Evolutionary conservation across 2,329 filamentous ascomycete species (phyloP), one percentile per base, ranked within the genome.

Genomic region (Pestalotiopsis sp.): DNA sequence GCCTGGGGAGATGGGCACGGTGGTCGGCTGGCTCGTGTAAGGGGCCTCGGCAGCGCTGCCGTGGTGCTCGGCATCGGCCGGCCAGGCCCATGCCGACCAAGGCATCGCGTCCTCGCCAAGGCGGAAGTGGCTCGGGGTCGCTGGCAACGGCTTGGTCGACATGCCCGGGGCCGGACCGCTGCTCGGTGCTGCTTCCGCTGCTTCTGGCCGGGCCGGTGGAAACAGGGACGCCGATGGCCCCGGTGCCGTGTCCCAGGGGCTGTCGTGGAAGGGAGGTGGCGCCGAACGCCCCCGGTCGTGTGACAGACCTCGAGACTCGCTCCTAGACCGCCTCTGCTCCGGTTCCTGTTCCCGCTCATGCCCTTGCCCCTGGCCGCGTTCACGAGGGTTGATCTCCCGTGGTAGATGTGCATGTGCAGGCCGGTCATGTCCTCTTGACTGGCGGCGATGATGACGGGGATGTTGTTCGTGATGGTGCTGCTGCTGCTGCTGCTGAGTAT

Each of bases 221-320:
- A 76, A 76, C 9, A 76, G 72, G 9, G 74, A 76, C 6, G 73
- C 68, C 27, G 78, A 75, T 4, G 77, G 72, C 38, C 75, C 76
- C 3, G 77, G 73, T 20, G 77, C 76, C 4, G 79, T 77, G 67
- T 85, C 82, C 85, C 84, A 86, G 0, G 82, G 83, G 68, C 81
- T 84, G 25, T 83, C 81, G 61, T 82, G 83, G 60, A 84, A 76
- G 0, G 82, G 83, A 2, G 85, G 84, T 14, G 85, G 85, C 6
- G 84, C 85, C 3, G 85, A 87, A 31, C 78, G 80, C 27, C 85
- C 85, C 38, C 85, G 80, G 66, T 84, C 83, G 62, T 83, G 80
- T 9, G 80, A 79, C 5, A 77, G 70, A 39, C 75, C 73, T 62
- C 74, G 71, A 20, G 70, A 63, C 39, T 75, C 75, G n/a, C 69